These are phyloP conservation scores for Gossypium mustelinum DNA, from an alignment of 345 rosid genomes.

Conservation along the genomic window DNA sequence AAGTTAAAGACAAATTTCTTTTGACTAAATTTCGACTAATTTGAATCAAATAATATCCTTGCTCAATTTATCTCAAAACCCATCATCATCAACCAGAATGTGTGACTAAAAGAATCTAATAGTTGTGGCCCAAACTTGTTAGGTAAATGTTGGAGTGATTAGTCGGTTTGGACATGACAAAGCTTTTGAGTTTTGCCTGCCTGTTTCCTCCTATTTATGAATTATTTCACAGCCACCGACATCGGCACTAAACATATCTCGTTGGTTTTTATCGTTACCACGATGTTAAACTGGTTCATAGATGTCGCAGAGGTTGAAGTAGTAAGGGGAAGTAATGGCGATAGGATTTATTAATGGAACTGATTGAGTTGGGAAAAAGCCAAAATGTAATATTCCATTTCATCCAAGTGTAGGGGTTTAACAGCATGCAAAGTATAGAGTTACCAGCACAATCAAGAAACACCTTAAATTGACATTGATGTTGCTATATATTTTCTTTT, in stretches of 20 bases:
- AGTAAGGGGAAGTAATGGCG: not conserved
- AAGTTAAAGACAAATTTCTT: not conserved
- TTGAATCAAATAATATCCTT: not conserved
- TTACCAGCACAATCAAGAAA: too few species aligned
- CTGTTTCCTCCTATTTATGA: not conserved
- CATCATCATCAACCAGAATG: not conserved
- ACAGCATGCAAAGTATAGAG: too few species aligned
- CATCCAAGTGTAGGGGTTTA: too few species aligned
- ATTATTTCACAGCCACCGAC: not conserved
- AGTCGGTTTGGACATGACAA: not conserved
- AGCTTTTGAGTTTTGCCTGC: too few species aligned
- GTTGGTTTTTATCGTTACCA: too few species aligned
- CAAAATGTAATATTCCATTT: not conserved
- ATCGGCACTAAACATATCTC: not conserved
- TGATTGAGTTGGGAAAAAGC: not conserved
- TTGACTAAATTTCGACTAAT: not conserved
- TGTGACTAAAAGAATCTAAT: not conserved
- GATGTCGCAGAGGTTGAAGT: not conserved
- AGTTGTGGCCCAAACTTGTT: slow-evolving; percentile 1
- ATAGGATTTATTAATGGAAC: too few species aligned
- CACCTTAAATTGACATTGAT: too few species aligned
- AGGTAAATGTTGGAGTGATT: not conserved
- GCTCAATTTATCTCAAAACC: not conserved
- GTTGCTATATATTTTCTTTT: too few species aligned
- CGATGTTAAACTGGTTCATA: not conserved